Conservation (phyloP, 2,329 filamentous ascomycete genomes). For the Elsinoe necatrix region DNA sequence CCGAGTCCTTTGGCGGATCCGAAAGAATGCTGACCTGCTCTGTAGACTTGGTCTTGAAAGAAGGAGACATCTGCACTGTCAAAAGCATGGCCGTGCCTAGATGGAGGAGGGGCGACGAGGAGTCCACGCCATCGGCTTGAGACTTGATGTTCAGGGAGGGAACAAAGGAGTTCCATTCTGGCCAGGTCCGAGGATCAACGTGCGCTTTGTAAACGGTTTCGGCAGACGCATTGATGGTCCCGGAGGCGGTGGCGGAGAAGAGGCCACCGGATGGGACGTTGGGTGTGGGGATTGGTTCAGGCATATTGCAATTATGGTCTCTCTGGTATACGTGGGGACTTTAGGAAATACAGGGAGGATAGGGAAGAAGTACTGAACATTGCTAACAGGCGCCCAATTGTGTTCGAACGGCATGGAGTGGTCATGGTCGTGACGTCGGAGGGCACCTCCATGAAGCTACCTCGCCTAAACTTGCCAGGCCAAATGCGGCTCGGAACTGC, state of each 20-base stretch:
- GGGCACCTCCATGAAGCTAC: background rate
- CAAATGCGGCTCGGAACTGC: background rate
- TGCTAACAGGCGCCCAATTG: background rate
- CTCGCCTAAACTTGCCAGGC: background rate
- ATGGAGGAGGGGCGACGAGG: conserved; percentile 20
- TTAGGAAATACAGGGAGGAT: no score
- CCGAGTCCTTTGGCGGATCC: conserved; percentile 22
- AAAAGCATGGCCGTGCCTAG: conserved; percentile 40
- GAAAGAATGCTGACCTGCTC: conserved; percentile 32
- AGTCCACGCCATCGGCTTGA: conserved; percentile 27
- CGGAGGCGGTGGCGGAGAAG: conserved; percentile 29
- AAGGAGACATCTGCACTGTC: conserved; percentile 34
- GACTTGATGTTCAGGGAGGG: conserved; percentile 38
- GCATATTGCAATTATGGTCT: background rate
- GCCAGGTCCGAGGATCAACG: conserved; percentile 39
- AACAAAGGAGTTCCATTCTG: conserved; percentile 41
- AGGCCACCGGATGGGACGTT: conserved; percentile 27
- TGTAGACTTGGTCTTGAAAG: conserved; percentile 23
- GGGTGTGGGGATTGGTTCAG: conserved; percentile 23
- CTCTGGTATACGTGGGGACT: background rate
- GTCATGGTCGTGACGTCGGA: conserved; percentile 1
- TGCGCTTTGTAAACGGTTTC: conserved; percentile 37
- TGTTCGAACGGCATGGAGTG: background rate
- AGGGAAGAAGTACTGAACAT: background rate
- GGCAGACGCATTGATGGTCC: conserved; percentile 34